Evolutionary conservation across 1,139 yeast species (phyloP).

Genomic region (Pichia sp.): DNA sequence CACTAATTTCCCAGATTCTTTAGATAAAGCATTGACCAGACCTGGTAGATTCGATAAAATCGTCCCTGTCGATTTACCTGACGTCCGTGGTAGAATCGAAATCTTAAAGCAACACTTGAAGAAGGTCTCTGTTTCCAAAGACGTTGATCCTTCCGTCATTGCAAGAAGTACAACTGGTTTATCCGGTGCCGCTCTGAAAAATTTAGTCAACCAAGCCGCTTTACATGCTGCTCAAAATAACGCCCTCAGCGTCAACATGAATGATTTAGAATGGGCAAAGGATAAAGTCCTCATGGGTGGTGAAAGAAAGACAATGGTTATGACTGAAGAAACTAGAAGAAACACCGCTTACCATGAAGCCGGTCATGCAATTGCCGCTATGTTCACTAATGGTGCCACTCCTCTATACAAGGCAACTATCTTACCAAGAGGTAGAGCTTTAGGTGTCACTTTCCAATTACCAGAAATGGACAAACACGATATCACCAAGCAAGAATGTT

Average conservation of each 20-base stretch:
- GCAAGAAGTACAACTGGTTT: slow-evolving; percentile 98
- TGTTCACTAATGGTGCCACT: slow-evolving; percentile 94
- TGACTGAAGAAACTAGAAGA: slow-evolving; percentile 90
- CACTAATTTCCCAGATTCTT: slow-evolving; percentile 94
- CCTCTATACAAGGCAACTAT: slow-evolving; percentile 96
- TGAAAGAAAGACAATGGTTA: slow-evolving; percentile 95
- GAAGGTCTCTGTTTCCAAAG: slow-evolving; percentile 80
- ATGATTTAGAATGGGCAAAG: slow-evolving; percentile 98
- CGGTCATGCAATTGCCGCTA: slow-evolving; percentile 98
- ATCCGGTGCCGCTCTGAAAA: slow-evolving; percentile 96
- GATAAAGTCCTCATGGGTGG: slow-evolving; percentile 98
- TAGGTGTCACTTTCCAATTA: slow-evolving; percentile 94
- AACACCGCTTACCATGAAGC: slow-evolving; percentile 99
- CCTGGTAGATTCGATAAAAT: slow-evolving; percentile 98
- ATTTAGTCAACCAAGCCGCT: slow-evolving; percentile 97
- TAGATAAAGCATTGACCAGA: slow-evolving; percentile 95
- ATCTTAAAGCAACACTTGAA: slow-evolving; percentile 91
- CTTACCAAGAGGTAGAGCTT: slow-evolving; percentile 93
- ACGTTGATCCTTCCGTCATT: slow-evolving; percentile 82
- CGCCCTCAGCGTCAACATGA: slow-evolving; percentile 88
- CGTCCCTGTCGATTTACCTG: slow-evolving; percentile 95
- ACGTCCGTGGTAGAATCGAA: slow-evolving; percentile 95
- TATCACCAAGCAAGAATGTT: slow-evolving; percentile 83
- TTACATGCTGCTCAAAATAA: slow-evolving; percentile 92
- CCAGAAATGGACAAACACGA: slow-evolving; percentile 99